Percentiles rank a stretch among this genome's conserved stretches.
Conservation (phyloP, 225 moss, liverwort and hornwort genomes). For the Anthoceros angustus region DNA sequence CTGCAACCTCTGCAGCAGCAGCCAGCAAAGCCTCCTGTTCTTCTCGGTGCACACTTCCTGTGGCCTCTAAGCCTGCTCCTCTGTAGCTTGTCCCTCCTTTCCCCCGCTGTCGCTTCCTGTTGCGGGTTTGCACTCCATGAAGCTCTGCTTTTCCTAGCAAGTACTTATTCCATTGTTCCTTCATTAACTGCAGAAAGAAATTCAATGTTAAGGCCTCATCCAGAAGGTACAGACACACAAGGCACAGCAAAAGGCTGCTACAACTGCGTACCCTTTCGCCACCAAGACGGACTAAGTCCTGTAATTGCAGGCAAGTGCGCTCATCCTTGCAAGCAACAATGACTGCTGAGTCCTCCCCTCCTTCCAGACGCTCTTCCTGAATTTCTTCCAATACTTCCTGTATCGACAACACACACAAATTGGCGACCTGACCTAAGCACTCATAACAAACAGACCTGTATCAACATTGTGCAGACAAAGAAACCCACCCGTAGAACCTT, state of each 20-base stretch:
- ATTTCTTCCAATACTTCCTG: constrained; percentile 98
- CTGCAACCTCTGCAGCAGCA: constrained; percentile 59
- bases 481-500: constrained; percentile 47
- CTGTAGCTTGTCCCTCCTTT: constrained; percentile 33
- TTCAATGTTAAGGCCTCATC: background rate
- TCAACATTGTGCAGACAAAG: background rate
- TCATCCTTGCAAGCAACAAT: constrained; percentile 92
- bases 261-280: constrained; percentile 41
- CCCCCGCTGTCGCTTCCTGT: constrained; percentile 37
- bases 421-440: background rate
- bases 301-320: constrained; percentile 84
- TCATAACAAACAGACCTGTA: background rate
- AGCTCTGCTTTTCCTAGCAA: constrained; percentile 79
- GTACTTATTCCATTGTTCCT: constrained; percentile 84
- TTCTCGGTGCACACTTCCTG: constrained; percentile 38
- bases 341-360: constrained; percentile 54
- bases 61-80: constrained; percentile 16
- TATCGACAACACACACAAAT: background rate
- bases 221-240: background rate
- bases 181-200: constrained; percentile 56
- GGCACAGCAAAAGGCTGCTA: constrained; percentile 2
- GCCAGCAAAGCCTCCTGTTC: constrained; percentile 71
- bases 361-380: constrained; percentile 46
- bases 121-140: constrained; percentile 70
- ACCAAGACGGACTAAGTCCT: constrained; percentile 60